Evolutionary conservation across 2,329 filamentous ascomycete genomes (phyloP), one percentile per base, ranked within the genome.

Genomic region (Trichoderma brevicompactum): DNA sequence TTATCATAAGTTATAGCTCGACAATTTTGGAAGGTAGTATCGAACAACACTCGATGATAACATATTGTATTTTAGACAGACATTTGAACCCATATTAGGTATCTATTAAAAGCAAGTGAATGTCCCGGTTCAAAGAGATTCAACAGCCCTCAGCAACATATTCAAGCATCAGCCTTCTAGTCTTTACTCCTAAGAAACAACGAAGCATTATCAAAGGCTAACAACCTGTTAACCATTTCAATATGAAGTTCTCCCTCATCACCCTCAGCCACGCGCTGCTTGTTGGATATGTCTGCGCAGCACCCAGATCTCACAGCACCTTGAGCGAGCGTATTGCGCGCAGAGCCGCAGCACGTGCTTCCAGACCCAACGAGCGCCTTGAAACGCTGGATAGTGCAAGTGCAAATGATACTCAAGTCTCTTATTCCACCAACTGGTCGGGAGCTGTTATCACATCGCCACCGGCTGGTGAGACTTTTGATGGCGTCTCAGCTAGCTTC

Each of bases 401-500:
- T 12, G 28, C 23, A 5, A 43, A 62, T 41, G 38, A 43, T 10
- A 23, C 19, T 12, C 28, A 53, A 7, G 59, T 43, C 46, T 58
- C 52, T 17, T 64, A 56, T 13, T 49, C 52, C 23, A n/a, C 28
- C 7, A 43, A 50, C 62, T 64, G 62, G 62, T 55, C 62, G 2
- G 62, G 62, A 41, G 62, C 62, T 17, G 62, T 64, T 23, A 58
- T 56, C 23, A 34, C 32, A 12, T 52, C 48, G 5, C 59, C 59
- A 4, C 59, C 59, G 34, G 49, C 48, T 44, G 48, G 48, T 9
- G 17, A 64, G 62, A 19, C 52, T 7, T 55, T 55, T 19, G 49
- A 56, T 7, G 44, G 41, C 7, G 62, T 64, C 15, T 64, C 62
- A 1, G 62, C 62, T 12, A 55, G 38, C 23, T 49, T 64, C 17